These are phyloP conservation scores for Lanmaoa rubissima DNA, from an alignment of 768 basidiomycete genomes.

Conservation along the genomic window DNA sequence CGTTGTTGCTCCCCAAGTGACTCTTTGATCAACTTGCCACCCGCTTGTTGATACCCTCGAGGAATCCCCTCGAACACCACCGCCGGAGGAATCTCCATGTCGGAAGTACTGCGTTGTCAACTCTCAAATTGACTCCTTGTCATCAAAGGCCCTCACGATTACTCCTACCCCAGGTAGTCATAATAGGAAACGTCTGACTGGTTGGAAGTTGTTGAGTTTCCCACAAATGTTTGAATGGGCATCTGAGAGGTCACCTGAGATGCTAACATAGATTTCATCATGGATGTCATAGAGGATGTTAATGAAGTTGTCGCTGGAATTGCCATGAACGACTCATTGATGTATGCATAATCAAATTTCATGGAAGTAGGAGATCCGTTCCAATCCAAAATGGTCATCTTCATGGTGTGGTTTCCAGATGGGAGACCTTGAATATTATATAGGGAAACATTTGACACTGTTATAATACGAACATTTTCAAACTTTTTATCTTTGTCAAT, in stretches of 20 bases:
- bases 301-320: constrained; percentile 1
- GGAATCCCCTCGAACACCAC: too few relatives aligned
- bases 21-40: too few relatives aligned
- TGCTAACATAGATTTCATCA: not conserved
- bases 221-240: not conserved
- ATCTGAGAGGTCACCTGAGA: not conserved
- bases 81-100: too few relatives aligned
- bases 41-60: too few relatives aligned
- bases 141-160: too few relatives aligned
- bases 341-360: constrained; percentile 28
- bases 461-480: too few relatives aligned
- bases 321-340: constrained; percentile 23
- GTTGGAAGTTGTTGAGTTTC: not conserved
- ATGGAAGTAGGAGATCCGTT: constrained; percentile 13
- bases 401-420: constrained; percentile 16
- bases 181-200: constrained; percentile 10
- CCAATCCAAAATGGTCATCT: constrained; percentile 25
- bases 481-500: too few relatives aligned
- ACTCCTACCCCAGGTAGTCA: too few relatives aligned
- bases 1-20: too few relatives aligned
- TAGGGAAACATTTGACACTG: constrained; percentile 22
- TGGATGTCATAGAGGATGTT: not conserved
- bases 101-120: too few relatives aligned
- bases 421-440: constrained; percentile 17
- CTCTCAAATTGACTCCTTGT: too few relatives aligned